Base-by-base conservation (phyloP, 2,329 filamentous ascomycete species). In the Colletotrichum karsti region DNA sequence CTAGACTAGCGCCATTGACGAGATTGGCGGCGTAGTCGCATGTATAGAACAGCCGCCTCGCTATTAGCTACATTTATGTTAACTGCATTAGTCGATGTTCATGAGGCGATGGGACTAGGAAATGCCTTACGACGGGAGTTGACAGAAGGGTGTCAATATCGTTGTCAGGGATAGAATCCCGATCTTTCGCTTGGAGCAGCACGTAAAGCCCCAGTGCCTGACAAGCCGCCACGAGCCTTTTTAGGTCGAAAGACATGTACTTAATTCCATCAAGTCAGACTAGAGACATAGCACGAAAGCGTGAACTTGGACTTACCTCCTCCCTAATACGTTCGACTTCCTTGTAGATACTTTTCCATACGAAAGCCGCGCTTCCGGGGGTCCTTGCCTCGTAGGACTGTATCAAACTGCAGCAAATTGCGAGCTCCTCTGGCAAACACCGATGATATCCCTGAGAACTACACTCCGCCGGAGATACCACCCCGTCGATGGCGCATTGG, bases 281-380 rank as follows among this genome's bases (percentile, higher is more conserved):
- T 15, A 5, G 6, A 1, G 15, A 12, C 3, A 10, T 7, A 9
- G 10, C 18, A 2, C 9, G 7, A n/a, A 26, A 10, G 13, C 4
- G 10, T 15, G 7, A 10, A 28, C 18, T 20, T 2, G 42, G 4
- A 4, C 22, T 51, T 20, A 67, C 63, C 53, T 67, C 59, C 5
- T n/a, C 7, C n/a, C 26, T 24, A 13, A 67, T 28, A 20, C 51
- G 48, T 4, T 28, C 42, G 12, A 67, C 30, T 35, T 77, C 72
- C n/a, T 55, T 59, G 39, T 74, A 72, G 8, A 76, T 76, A 7
- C 56, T 65, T 46, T 67, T 73, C 73, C 74, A 76, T 6, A 75
- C 71, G 26, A 74, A 73, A 2, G 42, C 50, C 8, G 64, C 28
- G 50, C 71, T 76, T n/a, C 68, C 56, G 2, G 69, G 10, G 5